These are phyloP conservation scores for Euphorbia lathyris DNA, from an alignment of 345 rosid genomes.

Conservation along the genomic window DNA sequence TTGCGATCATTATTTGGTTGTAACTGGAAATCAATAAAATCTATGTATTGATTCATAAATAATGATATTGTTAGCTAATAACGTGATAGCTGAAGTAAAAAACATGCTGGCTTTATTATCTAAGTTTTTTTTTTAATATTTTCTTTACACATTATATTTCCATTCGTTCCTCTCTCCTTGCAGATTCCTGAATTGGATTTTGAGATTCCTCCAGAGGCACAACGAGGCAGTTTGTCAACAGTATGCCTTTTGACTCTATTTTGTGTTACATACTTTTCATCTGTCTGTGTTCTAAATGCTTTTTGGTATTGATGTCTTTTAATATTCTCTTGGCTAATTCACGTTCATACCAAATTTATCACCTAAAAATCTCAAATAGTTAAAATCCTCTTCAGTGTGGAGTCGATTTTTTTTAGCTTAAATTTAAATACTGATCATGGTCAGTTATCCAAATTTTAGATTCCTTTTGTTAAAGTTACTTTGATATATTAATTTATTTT, in stretches of 20 bases:
- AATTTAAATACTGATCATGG: not conserved
- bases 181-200: constrained; percentile 93
- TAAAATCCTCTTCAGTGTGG: not conserved
- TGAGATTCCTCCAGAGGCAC: constrained; percentile 97
- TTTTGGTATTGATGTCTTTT: not conserved
- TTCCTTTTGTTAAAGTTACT: not conserved
- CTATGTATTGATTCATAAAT: too few relatives aligned
- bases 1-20: not conserved
- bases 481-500: too few relatives aligned
- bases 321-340: not conserved
- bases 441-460: not conserved
- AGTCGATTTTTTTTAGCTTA: not conserved
- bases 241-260: constrained; percentile 37
- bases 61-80: not conserved
- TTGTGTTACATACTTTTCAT: not conserved
- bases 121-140: too few relatives aligned
- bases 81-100: not conserved
- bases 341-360: not conserved
- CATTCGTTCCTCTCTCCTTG: constrained; percentile 9
- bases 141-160: too few relatives aligned
- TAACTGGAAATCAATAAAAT: not conserved
- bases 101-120: not conserved
- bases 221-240: constrained; percentile 84
- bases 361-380: not conserved
- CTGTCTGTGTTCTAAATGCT: not conserved